These are phyloP conservation scores for Acarospora socialis DNA, from an alignment of 2,329 filamentous ascomycete species.

Conservation along the genomic window DNA sequence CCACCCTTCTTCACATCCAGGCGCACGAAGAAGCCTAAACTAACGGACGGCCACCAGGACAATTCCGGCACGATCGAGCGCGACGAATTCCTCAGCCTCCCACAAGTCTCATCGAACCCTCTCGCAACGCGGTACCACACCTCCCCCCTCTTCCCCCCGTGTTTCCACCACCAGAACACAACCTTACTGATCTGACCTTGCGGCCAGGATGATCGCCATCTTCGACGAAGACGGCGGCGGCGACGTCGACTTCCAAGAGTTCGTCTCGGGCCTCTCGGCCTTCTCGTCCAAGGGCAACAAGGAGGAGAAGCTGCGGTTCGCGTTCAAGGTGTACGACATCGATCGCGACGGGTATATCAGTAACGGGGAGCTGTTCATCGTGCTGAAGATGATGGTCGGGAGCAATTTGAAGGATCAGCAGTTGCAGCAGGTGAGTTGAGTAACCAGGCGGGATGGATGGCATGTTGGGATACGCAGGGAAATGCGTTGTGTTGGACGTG, in stretches of 20 bases:
- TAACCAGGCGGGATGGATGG: not conserved
- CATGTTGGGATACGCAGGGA: no score
- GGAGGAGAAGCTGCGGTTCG: slow-evolving; percentile 93
- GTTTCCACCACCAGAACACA: not conserved
- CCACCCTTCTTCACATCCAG: slow-evolving; percentile 1
- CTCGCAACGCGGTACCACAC: slow-evolving; percentile 68
- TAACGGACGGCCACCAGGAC: slow-evolving; percentile 59
- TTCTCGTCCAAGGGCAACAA: slow-evolving; percentile 98
- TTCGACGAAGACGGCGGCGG: slow-evolving; percentile 98
- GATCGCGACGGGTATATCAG: slow-evolving; percentile 97
- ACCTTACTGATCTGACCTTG: not conserved
- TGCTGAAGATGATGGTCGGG: slow-evolving; percentile 99
- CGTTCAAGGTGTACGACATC: slow-evolving; percentile 99
- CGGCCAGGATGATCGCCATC: slow-evolving; percentile 86
- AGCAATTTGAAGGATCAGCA: slow-evolving; percentile 99
- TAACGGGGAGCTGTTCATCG: slow-evolving; percentile 97
- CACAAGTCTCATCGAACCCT: slow-evolving; percentile 95
- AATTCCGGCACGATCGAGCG: slow-evolving; percentile 97
- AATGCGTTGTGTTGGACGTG: no score
- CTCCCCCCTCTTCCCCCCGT: slow-evolving; percentile 4
- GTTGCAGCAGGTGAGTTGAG: slow-evolving; percentile 55
- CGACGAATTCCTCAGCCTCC: slow-evolving; percentile 92
- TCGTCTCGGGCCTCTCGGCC: slow-evolving; percentile 84
- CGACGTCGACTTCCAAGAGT: slow-evolving; percentile 97
- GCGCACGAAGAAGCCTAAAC: not conserved